Percentiles rank a stretch among this genome's conserved stretches.
Conservation (phyloP, 345 rosid genomes). For the Ceriops zippeliana region DNA sequence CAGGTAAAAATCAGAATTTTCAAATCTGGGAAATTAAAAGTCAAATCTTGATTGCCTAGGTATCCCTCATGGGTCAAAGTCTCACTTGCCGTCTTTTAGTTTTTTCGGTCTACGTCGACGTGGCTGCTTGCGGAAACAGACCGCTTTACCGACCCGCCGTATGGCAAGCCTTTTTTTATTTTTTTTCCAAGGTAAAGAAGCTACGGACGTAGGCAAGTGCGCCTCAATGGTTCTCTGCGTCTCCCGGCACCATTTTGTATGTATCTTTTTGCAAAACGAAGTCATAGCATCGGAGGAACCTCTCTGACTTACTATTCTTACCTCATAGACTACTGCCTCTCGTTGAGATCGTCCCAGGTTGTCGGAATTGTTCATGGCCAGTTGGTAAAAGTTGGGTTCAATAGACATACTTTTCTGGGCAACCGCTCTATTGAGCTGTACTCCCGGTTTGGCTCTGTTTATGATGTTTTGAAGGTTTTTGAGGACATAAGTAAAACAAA, state of each 20-base stretch:
- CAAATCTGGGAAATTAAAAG: too few relatives aligned
- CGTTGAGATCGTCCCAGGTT: slow-evolving; percentile 29
- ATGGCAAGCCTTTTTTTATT: too few relatives aligned
- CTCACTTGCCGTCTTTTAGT: too few relatives aligned
- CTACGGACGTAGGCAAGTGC: too few relatives aligned
- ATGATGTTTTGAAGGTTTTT: slow-evolving; percentile 41
- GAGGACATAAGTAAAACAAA: slow-evolving; percentile 46
- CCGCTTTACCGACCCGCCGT: too few relatives aligned
- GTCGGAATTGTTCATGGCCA: slow-evolving; percentile 49
- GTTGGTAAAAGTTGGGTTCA: slow-evolving; percentile 54
- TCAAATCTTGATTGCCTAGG: too few relatives aligned
- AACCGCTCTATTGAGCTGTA: slow-evolving; percentile 70
- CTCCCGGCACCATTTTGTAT: slow-evolving; percentile 26
- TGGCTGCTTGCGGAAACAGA: too few relatives aligned
- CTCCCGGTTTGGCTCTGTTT: slow-evolving; percentile 35
- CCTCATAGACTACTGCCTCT: slow-evolving; percentile 46
- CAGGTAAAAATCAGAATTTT: too few relatives aligned
- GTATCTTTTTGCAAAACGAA: slow-evolving; percentile 40
- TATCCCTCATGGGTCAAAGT: too few relatives aligned
- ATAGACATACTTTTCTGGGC: slow-evolving; percentile 49
- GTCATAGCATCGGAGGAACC: slow-evolving; percentile 32
- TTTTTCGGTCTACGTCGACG: too few relatives aligned
- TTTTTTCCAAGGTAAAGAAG: too few relatives aligned
- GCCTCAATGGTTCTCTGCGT: background rate
- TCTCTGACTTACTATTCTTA: slow-evolving; percentile 33